Evolutionary conservation across 2,329 filamentous ascomycete species (phyloP), one percentile per base, ranked within the genome.

Genomic region (Xylaria arbuscula): DNA sequence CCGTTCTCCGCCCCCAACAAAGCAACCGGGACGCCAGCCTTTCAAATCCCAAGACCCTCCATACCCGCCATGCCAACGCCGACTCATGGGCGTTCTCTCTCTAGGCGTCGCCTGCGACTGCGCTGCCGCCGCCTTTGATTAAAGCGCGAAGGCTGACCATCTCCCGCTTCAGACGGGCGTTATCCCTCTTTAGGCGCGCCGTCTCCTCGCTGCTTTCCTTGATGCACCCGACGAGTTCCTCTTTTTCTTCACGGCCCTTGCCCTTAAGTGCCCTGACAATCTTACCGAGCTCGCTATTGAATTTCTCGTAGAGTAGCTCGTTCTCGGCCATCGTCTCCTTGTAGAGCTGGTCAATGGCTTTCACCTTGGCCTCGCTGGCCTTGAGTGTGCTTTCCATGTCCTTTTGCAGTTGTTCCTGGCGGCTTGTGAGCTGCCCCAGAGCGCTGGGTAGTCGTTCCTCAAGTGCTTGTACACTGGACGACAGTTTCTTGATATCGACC

Each of bases 281-380:
- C 82, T 92, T 93, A 74, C 89, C 91, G 56, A 98, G 83, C 81
- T 98, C 95, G n/a, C 89, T 88, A 76, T 98, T 97, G 83, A 98
- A 97, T 69, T 90, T 91, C 72, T 95, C 92, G 79, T 98, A 98
- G 64, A 98, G 84, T 36, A 95, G 88, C 81, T 98, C 94, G 75
- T 98, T 98, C 83, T 98, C 95, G 0, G 93, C 92, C 74, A 90
- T 93, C 17, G 90, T 88, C 76, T 97, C 93, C 72, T 93, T 92
- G 82, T 97, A 97, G 60, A 97, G 83, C 80, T 97, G 92, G 78
- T 98, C 94, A 62, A 98, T 88, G 48, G 92, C 91, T 74, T 90
- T 92, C 67, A 91, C 90, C 74, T 96, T 94, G 67, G 87, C 87
- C 78, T 98, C 94, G 15, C 88, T 89, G 1, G 93, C 89, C 74